A percentile compares a stretch with the other conserved stretches of the same genome.
phyloP scores from a whole-genome alignment of 139 green algal species.

The Coelastrella sp. region DNA sequence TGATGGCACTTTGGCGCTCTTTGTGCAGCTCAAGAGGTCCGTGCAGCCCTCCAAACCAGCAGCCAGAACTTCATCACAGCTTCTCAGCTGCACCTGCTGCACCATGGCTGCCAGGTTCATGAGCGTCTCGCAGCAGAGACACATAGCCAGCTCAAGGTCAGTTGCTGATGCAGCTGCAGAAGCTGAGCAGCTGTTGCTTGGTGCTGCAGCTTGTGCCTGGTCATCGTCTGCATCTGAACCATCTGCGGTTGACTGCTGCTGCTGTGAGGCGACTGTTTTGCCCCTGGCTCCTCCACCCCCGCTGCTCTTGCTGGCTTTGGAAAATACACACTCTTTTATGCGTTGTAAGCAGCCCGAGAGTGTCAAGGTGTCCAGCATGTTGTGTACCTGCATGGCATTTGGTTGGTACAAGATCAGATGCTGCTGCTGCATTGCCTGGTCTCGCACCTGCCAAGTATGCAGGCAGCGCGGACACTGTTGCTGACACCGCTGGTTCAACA shows the following conservation, averaged over 20 bases:
- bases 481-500: too few species aligned
- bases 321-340: conserved; percentile 37
- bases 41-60: conserved; percentile 28
- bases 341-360: conserved; percentile 47
- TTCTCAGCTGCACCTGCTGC: conserved; percentile 32
- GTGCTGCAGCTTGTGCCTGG: neutral
- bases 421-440: neutral
- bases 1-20: conserved; percentile 22
- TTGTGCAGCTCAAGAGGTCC: conserved; percentile 8
- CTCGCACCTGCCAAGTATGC: too few species aligned
- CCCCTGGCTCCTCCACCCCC: neutral
- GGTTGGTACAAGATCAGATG: neutral
- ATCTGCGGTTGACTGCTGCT: neutral
- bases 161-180: neutral
- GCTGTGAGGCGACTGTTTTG: conserved; percentile 1
- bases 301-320: conserved; percentile 19
- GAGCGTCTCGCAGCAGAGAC: conserved; percentile 49
- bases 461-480: too few species aligned
- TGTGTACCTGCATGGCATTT: conserved; percentile 24
- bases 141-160: conserved; percentile 10
- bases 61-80: conserved; percentile 46
- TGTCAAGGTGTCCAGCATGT: conserved; percentile 32
- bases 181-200: neutral
- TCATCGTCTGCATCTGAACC: neutral
- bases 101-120: conserved; percentile 52